Conservation (phyloP, 345 rosid genomes). For the Citrus mangshanensis region DNA sequence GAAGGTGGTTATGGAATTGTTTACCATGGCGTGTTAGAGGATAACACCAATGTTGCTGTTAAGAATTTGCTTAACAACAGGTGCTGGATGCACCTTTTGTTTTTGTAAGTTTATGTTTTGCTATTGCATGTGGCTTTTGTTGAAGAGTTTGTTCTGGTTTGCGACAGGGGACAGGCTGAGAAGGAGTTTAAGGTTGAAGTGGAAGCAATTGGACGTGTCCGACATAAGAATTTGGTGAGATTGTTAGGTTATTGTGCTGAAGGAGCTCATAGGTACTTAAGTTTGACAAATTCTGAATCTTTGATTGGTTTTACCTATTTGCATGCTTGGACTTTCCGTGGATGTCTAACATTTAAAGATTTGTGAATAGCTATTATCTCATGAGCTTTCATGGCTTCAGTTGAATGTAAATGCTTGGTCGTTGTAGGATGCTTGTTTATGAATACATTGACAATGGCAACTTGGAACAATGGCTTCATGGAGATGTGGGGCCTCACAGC, state of each 20-base stretch:
- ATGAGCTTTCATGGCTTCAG: neutral
- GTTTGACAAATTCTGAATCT: neutral
- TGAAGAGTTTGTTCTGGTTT: neutral
- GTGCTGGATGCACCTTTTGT: constrained; percentile 18
- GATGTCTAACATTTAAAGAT: neutral
- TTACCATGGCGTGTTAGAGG: constrained; percentile 70
- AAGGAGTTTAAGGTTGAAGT: constrained; percentile 97
- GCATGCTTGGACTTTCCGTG: constrained; percentile 2
- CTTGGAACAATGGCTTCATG: constrained; percentile 92
- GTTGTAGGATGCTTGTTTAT: constrained; percentile 74
- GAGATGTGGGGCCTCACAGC: constrained; percentile 70
- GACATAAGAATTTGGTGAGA: constrained; percentile 96
- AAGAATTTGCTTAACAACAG: constrained; percentile 91
- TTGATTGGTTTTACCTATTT: neutral
- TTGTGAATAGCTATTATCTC: neutral
- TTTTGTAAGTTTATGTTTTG: neutral
- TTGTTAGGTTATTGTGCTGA: constrained; percentile 95
- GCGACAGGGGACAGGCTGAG: constrained; percentile 85
- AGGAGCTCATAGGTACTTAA: constrained; percentile 81
- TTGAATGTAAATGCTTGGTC: neutral
- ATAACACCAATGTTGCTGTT: constrained; percentile 65
- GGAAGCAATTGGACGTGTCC: constrained; percentile 91
- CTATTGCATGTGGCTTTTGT: constrained; percentile 2
- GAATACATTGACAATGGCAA: constrained; percentile 90
- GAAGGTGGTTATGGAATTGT: constrained; percentile 99